phyloP scores from a whole-genome alignment of 805 yeast species.

The Wickerhamiella qilinensis region DNA sequence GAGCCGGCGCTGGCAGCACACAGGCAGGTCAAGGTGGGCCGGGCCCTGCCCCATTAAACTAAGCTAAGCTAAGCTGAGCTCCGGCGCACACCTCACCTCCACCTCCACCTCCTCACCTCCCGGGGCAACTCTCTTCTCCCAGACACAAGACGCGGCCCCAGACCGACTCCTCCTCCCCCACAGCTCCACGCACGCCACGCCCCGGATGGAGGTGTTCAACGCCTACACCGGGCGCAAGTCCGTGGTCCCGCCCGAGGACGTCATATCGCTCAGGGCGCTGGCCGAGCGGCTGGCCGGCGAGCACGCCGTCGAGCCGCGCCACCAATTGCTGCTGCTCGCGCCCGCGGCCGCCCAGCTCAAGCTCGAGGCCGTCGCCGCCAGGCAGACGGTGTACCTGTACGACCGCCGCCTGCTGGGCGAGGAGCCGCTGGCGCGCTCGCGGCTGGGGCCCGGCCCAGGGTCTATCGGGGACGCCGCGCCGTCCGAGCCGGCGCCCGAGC shows the following conservation, averaged over 20 bases:
- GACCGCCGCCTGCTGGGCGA: constrained; percentile 12
- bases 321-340: constrained; percentile 17
- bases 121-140: not conserved
- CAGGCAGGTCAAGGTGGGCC: not conserved
- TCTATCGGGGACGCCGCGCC: not conserved
- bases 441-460: not conserved
- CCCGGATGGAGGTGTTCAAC: constrained; percentile 14
- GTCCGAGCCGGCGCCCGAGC: not conserved
- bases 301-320: constrained; percentile 10
- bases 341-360: constrained; percentile 16
- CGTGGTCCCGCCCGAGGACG: constrained; percentile 11
- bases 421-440: no score
- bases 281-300: constrained; percentile 8
- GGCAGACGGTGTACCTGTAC: constrained; percentile 16
- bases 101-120: not conserved
- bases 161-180: not conserved
- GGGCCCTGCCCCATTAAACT: not conserved
- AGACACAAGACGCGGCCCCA: not conserved
- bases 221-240: constrained; percentile 15
- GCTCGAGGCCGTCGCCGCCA: constrained; percentile 14
- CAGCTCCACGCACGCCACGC: not conserved
- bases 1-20: not conserved
- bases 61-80: not conserved
- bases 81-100: not conserved
- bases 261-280: constrained; percentile 14